Evolutionary conservation across 306 rosid genomes (phyloP), one percentile per base, ranked within the genome.

Genomic region (Aeschynomene evenia): DNA sequence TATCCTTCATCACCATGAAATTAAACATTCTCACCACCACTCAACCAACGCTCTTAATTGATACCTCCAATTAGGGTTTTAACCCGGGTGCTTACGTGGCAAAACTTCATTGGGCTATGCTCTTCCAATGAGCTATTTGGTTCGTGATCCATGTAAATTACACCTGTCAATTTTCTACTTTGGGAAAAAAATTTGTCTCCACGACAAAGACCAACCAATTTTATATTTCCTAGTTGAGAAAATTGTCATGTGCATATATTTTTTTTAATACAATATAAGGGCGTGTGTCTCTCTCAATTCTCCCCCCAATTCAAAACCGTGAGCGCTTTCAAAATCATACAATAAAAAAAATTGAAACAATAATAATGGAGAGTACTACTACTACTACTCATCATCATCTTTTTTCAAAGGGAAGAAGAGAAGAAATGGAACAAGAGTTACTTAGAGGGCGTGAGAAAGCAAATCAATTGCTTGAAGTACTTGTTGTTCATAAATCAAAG

Each of bases 381-480:
- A n/a, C n/a, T n/a, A n/a, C n/a, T n/a, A n/a, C n/a, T n/a, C n/a
- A 5, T 9, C 43, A 37, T 37, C 57, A 19, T 5, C 1, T 19
- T 8, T 1, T 24, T 37, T 72, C 61, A 39, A 43, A 72, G 13
- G 16, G 20, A 2, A 72, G 20, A 20, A 59, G 51, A 9, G 51
- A 15, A 37, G 48, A 19, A 40, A 67, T 66, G 34, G 65, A 71
- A 26, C 23, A 79, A 33, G 79, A 79, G 23, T 40, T 73, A 18
- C 4, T 33, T 6, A 73, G 50, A 68, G 83, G 79, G 20, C 55
- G 42, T 42, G 79, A 61, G 0, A 7, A 18, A 0, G 75, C 67
- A n/a, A 68, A 79, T 5, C 76, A 79, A n/a, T 51, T 79, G 36
- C 76, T 79, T 43, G 62, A 68, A 16, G 55, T 58, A 10, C 28